These are phyloP conservation scores for Taiozyma onychis DNA, from an alignment of 1,139 yeast genomes.

Conservation along the genomic window DNA sequence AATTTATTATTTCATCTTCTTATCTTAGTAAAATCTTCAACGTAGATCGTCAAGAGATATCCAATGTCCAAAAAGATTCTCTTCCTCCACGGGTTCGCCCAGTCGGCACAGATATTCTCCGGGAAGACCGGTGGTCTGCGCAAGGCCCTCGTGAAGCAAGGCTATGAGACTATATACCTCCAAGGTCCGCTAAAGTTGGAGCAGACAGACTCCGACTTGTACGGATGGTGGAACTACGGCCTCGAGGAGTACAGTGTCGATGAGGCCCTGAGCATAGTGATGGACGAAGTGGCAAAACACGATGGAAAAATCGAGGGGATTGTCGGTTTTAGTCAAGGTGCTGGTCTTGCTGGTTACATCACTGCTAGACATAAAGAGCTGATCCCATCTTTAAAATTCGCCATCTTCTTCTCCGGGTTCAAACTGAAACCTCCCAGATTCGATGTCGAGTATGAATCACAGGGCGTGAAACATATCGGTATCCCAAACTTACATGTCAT, in stretches of 20 bases:
- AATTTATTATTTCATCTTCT: background rate
- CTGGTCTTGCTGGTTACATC: conserved; percentile 67
- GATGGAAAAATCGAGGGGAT: conserved; percentile 77
- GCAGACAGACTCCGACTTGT: conserved; percentile 41
- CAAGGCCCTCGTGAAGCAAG: conserved; percentile 55
- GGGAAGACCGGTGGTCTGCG: conserved; percentile 76
- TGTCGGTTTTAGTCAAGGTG: conserved; percentile 91
- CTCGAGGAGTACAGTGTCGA: conserved; percentile 24
- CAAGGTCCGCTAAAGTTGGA: conserved; percentile 62
- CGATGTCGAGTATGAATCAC: conserved; percentile 41
- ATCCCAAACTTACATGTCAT: conserved; percentile 69
- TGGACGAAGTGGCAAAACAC: conserved; percentile 37
- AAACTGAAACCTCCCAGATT: conserved; percentile 50
- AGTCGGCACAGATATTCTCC: conserved; percentile 66
- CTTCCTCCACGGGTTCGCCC: conserved; percentile 57
- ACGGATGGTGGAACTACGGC: conserved; percentile 27
- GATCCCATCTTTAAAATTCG: conserved; percentile 52
- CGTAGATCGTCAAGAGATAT: too few species aligned
- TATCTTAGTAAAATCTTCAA: background rate
- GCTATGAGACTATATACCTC: conserved; percentile 65
- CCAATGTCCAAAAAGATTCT: conserved; percentile 28
- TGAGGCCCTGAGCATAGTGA: conserved; percentile 38
- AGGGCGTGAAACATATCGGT: conserved; percentile 25
- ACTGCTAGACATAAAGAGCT: conserved; percentile 37
- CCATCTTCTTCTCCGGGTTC: conserved; percentile 75